Evolutionary conservation across 805 yeast genomes (phyloP), one percentile per base, ranked within the genome.

Genomic region (Schizosaccharomyces japonicus): DNA sequence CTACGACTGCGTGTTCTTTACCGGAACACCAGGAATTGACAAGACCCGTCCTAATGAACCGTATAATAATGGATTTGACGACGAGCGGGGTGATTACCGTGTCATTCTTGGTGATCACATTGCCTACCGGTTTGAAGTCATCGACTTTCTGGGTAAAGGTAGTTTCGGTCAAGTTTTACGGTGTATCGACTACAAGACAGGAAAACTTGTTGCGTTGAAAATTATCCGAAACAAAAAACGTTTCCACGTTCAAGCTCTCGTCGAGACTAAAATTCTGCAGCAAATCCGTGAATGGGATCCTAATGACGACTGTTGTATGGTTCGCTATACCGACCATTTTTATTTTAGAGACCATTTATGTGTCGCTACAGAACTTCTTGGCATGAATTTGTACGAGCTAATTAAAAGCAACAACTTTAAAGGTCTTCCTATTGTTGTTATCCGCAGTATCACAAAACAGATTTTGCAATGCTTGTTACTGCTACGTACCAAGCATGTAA

Each of bases 331-430:
- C 32, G 80, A 76, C 39, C 83, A 80, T 60, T 82, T 82, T 61
- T 73, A 72, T 52, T 83, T 82, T 58, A 66, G 93, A 50, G 76
- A 81, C 19, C 94, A 82, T 56, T 71, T 82, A 64, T 82, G 93
- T 58, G 78, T 82, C 33, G 73, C 74, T 1, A 78, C 85, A 0
- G 94, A 83, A 56, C 60, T 78, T 4, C 63, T 83, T 17, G 73
- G 82, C 0, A 60, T 78, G 15, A 80, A 80, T 50, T 57, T 82
- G 31, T 78, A 71, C 54, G 78, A 82, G 67, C 7, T 57, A 66
- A 39, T 65, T n/a, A 60, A 60, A 40, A 58, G 56, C 46, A 64
- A 62, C 52, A 52, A 55, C 49, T 62, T 57, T 53, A 51, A 54
- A 39, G 68, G 69, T 1, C 50, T 65, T 5, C 56, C 61, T 3